phyloP scores from a whole-genome alignment of 805 yeast species.

The Pichia nanzhaoensis region DNA sequence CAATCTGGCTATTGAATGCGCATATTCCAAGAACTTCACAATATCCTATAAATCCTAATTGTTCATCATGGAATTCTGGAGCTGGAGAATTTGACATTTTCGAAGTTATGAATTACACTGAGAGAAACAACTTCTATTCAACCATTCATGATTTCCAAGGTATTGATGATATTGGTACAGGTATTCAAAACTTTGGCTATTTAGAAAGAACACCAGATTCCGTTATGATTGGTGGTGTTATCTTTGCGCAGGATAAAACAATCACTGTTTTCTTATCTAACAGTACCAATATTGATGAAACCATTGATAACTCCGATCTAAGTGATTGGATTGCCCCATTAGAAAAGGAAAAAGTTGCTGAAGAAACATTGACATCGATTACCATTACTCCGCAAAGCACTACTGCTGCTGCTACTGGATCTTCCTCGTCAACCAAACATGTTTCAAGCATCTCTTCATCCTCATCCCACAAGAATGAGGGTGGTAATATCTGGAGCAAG shows the following conservation, averaged over 20 bases:
- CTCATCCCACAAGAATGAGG: conserved; percentile 3
- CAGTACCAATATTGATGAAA: conserved; percentile 40
- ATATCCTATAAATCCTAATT: conserved; percentile 51
- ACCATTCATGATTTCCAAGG: conserved; percentile 77
- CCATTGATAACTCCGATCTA: conserved; percentile 40
- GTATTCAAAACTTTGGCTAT: conserved; percentile 52
- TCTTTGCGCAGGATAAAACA: conserved; percentile 54
- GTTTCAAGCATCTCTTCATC: conserved; percentile 1
- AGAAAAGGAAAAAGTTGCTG: conserved; percentile 13
- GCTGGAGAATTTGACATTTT: conserved; percentile 77
- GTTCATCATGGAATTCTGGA: conserved; percentile 74
- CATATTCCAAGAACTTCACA: conserved; percentile 69
- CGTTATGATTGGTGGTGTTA: conserved; percentile 66
- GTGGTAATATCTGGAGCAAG: neutral
- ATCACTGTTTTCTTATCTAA: conserved; percentile 57
- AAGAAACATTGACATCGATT: conserved; percentile 19
- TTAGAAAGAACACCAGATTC: conserved; percentile 44
- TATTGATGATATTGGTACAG: conserved; percentile 52
- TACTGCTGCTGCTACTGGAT: too few species aligned
- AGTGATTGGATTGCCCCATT: conserved; percentile 37
- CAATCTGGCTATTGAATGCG: conserved; percentile 67
- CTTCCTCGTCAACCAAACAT: conserved; percentile 2
- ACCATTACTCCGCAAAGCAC: conserved; percentile 9
- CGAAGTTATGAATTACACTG: conserved; percentile 63
- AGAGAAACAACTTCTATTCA: conserved; percentile 48